phyloP scores from a whole-genome alignment of 208 protist species.

The Acanthamoeba triangularis region DNA sequence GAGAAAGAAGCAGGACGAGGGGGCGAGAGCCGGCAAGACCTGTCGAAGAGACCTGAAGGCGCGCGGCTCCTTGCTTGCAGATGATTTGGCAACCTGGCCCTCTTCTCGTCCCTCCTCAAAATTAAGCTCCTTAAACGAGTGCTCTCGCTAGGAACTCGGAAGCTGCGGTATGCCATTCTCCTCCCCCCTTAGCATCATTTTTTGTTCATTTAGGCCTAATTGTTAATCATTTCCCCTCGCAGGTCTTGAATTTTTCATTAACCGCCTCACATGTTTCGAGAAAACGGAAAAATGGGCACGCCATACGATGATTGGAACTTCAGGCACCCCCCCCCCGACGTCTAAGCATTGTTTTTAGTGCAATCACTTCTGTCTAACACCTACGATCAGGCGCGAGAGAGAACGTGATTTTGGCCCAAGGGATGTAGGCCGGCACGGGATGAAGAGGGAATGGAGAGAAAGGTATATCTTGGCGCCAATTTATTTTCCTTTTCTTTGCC shows the following conservation, averaged over 20 bases:
- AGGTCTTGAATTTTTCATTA: not conserved
- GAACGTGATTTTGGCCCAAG: conserved; percentile 59
- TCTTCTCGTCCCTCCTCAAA: not conserved
- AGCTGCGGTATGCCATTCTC: not conserved
- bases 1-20: not conserved
- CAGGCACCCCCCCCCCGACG: not conserved
- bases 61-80: not conserved
- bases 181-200: conserved; percentile 3
- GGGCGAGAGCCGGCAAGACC: not conserved
- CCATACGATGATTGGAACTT: conserved; percentile 77
- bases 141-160: not conserved
- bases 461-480: not conserved
- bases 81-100: not conserved
- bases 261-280: conserved; percentile 27
- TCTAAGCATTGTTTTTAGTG: not conserved
- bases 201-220: not conserved
- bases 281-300: conserved; percentile 72
- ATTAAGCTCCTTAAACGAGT: not conserved
- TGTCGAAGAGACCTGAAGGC: not conserved
- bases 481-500: not conserved
- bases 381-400: not conserved
- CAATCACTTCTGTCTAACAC: no score
- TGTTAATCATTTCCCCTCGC: not conserved
- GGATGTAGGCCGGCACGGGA: conserved; percentile 13
- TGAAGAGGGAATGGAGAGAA: conserved; percentile 75